phyloP scores from a whole-genome alignment of 208 protist genomes.

The Trypanosoma theileri region DNA sequence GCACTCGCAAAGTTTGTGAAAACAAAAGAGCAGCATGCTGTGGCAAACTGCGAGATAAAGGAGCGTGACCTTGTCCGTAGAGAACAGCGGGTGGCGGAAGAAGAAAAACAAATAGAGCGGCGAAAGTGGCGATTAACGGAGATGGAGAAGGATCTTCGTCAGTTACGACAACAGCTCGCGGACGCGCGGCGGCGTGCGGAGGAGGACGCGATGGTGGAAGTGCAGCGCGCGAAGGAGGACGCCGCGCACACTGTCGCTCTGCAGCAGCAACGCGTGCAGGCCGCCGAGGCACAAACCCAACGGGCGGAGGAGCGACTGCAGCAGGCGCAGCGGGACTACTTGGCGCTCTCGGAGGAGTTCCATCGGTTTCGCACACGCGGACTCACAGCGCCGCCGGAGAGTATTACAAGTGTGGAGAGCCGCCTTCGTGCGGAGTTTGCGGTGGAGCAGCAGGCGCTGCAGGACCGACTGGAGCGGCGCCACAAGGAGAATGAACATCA shows the following conservation, averaged over 20 bases:
- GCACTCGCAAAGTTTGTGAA: conserved; percentile 38
- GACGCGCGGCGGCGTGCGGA: conserved; percentile 70
- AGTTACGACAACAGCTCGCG: conserved; percentile 57
- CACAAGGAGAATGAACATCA: conserved; percentile 36
- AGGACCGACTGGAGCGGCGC: conserved; percentile 48
- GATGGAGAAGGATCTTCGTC: conserved; percentile 57
- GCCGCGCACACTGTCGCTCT: conserved; percentile 35
- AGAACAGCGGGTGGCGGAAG: conserved; percentile 40
- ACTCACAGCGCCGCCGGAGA: conserved; percentile 30
- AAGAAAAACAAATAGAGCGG: conserved; percentile 40
- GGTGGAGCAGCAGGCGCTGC: conserved; percentile 46
- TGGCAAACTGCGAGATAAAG: conserved; percentile 28
- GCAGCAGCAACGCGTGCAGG: conserved; percentile 38
- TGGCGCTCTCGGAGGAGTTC: conserved; percentile 70
- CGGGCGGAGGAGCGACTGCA: conserved; percentile 71
- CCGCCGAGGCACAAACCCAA: conserved; percentile 55
- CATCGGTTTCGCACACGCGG: conserved; percentile 57
- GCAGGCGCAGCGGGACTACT: conserved; percentile 65
- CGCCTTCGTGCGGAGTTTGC: conserved; percentile 28
- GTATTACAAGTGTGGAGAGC: conserved; percentile 3
- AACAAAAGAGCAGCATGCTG: conserved; percentile 36
- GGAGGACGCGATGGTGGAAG: conserved; percentile 69
- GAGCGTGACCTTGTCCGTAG: conserved; percentile 33
- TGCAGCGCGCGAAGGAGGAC: conserved; percentile 77
- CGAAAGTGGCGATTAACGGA: conserved; percentile 40